Evolutionary conservation across 176 grass and related monocot species (phyloP).

Genomic region (Puya raimondii): DNA sequence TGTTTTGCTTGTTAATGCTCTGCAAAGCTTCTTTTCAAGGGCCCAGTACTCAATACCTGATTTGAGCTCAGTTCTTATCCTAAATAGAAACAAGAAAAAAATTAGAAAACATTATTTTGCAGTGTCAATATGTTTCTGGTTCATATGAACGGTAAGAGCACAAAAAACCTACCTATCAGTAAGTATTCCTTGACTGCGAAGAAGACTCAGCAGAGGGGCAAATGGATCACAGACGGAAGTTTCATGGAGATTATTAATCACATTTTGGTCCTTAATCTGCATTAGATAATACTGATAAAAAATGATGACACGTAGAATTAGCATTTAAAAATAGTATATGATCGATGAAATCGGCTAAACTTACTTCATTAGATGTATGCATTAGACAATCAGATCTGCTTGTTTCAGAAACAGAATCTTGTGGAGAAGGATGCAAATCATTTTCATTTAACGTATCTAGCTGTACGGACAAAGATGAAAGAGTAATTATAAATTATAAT

Average conservation of each 20-base stretch:
- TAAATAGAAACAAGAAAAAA: slow-evolving; percentile 25
- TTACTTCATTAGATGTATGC: slow-evolving; percentile 18
- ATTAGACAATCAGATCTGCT: slow-evolving; percentile 26
- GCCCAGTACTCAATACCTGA: slow-evolving; percentile 78
- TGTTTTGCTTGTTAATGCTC: slow-evolving; percentile 46
- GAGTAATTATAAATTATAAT: not conserved
- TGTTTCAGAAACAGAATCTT: slow-evolving; percentile 20
- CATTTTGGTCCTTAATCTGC: slow-evolving; percentile 29
- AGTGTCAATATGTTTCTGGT: not conserved
- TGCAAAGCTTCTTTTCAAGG: slow-evolving; percentile 78
- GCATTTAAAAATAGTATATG: slow-evolving; percentile 13
- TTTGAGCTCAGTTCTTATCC: slow-evolving; percentile 57
- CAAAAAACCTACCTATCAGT: slow-evolving; percentile 37
- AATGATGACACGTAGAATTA: not conserved
- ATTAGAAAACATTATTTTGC: slow-evolving; percentile 6
- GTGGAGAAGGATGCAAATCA: slow-evolving; percentile 30
- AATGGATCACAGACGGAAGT: slow-evolving; percentile 44
- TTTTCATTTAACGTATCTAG: slow-evolving; percentile 87
- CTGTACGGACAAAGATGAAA: slow-evolving; percentile 32
- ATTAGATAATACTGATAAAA: slow-evolving; percentile 8
- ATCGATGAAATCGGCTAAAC: slow-evolving; percentile 10
- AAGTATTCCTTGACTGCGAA: slow-evolving; percentile 53
- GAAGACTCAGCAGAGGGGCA: slow-evolving; percentile 40
- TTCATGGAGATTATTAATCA: slow-evolving; percentile 7
- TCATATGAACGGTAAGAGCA: not conserved